These are phyloP conservation scores for Gymnopilus dilepis DNA, from an alignment of 768 basidiomycete species.

Conservation along the genomic window DNA sequence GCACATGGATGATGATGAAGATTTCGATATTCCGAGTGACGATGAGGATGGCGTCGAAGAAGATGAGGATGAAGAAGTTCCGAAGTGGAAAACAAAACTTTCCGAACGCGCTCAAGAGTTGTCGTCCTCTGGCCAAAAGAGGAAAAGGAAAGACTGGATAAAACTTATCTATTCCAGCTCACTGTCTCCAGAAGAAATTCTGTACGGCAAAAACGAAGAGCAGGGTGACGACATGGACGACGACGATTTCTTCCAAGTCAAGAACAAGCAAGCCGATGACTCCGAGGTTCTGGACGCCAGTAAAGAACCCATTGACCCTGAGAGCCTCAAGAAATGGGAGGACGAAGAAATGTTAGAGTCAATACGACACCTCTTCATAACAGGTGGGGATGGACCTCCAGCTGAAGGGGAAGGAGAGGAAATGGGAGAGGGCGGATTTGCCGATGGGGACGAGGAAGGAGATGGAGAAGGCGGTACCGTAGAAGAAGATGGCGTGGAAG, in stretches of 20 bases:
- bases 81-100: constrained; percentile 79
- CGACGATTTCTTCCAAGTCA: constrained; percentile 79
- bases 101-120: constrained; percentile 45
- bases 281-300: constrained; percentile 69
- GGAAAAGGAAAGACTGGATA: constrained; percentile 74
- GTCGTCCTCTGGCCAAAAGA: constrained; percentile 45
- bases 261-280: constrained; percentile 41
- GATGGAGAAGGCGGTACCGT: constrained; percentile 35
- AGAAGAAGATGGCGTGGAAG: constrained; percentile 37
- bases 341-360: constrained; percentile 86
- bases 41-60: constrained; percentile 50
- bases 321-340: constrained; percentile 76
- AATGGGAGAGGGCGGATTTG: constrained; percentile 46
- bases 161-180: constrained; percentile 80
- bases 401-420: constrained; percentile 42
- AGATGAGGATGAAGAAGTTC: constrained; percentile 48
- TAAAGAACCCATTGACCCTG: constrained; percentile 59
- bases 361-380: constrained; percentile 89
- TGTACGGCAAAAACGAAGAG: constrained; percentile 42
- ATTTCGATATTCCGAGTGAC: constrained; percentile 52
- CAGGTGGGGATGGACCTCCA: constrained; percentile 54
- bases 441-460: constrained; percentile 48
- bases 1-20: constrained; percentile 51
- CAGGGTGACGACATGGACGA: constrained; percentile 52
- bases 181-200: constrained; percentile 72